Percentiles rank a stretch among this genome's conserved stretches.
phyloP scores from a whole-genome alignment of 2,329 filamentous ascomycete species.

The Aureobasidium musti region DNA sequence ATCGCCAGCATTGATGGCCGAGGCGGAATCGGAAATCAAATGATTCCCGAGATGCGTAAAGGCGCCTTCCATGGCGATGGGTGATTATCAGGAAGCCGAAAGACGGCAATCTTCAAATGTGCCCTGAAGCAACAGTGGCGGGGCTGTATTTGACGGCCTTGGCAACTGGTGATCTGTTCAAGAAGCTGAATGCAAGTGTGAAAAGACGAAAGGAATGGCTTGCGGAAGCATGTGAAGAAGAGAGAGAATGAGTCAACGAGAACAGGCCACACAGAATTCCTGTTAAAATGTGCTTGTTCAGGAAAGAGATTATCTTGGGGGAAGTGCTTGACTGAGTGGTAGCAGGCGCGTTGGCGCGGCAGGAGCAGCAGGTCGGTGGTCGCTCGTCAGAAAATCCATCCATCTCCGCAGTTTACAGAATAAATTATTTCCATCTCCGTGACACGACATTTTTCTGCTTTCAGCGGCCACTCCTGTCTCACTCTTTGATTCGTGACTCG shows the following conservation, averaged over 20 bases:
- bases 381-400: constrained; percentile 9
- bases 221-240: neutral
- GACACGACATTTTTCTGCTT: constrained; percentile 7
- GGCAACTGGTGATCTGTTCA: constrained; percentile 4
- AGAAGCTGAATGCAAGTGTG: neutral
- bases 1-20: constrained; percentile 83
- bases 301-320: constrained; percentile 4
- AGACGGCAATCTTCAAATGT: constrained; percentile 15
- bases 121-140: constrained; percentile 27
- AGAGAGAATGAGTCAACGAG: neutral
- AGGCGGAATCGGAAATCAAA: constrained; percentile 78
- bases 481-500: constrained; percentile 7
- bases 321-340: neutral
- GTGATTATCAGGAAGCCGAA: constrained; percentile 8
- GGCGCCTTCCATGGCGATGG: constrained; percentile 71
- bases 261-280: neutral
- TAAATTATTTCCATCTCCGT: constrained; percentile 26
- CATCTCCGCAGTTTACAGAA: constrained; percentile 21
- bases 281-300: neutral
- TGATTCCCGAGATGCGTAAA: constrained; percentile 88
- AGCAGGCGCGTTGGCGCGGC: constrained; percentile 1
- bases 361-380: neutral
- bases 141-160: constrained; percentile 22
- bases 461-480: constrained; percentile 7
- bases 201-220: neutral